Base-by-base conservation (phyloP, 2,329 filamentous ascomycete species). In the Ramularia collo-cygni region DNA sequence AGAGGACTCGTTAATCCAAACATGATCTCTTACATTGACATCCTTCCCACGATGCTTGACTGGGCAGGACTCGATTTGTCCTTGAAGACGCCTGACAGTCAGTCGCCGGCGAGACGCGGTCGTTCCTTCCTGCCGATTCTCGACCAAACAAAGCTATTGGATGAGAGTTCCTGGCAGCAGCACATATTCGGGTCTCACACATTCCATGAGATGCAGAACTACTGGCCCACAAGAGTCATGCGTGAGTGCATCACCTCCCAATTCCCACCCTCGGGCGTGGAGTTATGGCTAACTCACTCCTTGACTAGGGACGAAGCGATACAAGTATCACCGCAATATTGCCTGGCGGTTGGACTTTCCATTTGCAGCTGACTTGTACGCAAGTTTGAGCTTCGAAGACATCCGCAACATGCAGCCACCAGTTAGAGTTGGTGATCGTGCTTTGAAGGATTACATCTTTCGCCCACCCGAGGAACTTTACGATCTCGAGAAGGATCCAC, bases 281-380 rank as follows among this genome's bases (percentile, higher is more conserved):
- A n/a, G n/a, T n/a, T n/a, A n/a, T n/a, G n/a, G n/a, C n/a, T n/a
- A n/a, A n/a, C n/a, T n/a, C n/a, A n/a, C 21, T 10, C 21, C 21
- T 24, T 10, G 6, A 24, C 21, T 10, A 24, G 21, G 70, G n/a
- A 62, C 54, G 2, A 51, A 48, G 0, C 53, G 55, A 4, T 71
- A 62, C 60, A 74, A 73, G 49, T 73, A 73, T 47, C 70, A 74
- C 46, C 64, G 71, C 12, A 74, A 74, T 35, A 56, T 73, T 1
- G 64, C 65, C 10, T 72, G 67, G 67, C 26, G 44, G 19, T 35
- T 47, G 6, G 44, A 47, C 29, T 47, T 47, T 15, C 44, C 44
- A 9, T 47, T 47, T 31, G 44, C 44, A 5, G 44, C 44, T 6
- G 44, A 47, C 27, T 54, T 74, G 0, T 72, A 72, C 41, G 64